Conservation (phyloP, 106 monocot species). For the Posidonia australis region DNA sequence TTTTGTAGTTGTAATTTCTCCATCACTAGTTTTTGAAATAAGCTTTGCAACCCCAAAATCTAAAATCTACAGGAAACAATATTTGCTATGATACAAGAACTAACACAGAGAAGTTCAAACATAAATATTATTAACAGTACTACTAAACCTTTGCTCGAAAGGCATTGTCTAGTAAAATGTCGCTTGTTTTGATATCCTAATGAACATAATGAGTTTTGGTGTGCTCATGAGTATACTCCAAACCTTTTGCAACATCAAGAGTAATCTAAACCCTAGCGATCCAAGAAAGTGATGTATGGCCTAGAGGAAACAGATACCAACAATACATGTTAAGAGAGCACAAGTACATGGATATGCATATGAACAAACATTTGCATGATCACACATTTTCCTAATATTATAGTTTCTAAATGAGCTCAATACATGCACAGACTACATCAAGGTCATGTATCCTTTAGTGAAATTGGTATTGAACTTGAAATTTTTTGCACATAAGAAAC, state of each 20-base stretch:
- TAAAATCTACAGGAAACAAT: conserved; percentile 48
- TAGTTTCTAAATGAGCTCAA: too few relatives aligned
- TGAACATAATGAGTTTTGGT: conserved; percentile 95
- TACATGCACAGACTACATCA: too few relatives aligned
- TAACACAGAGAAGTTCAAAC: too few relatives aligned
- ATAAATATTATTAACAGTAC: too few relatives aligned
- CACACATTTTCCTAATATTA: too few relatives aligned
- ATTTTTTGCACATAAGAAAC: too few relatives aligned
- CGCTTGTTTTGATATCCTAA: conserved; percentile 90
- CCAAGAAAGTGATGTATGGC: conserved; percentile 86
- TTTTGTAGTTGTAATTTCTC: conserved; percentile 65
- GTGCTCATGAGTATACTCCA: conserved; percentile 97
- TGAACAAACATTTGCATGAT: too few relatives aligned
- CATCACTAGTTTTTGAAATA: conserved; percentile 53
- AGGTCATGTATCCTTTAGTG: too few relatives aligned
- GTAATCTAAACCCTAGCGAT: conserved; percentile 87
- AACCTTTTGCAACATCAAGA: conserved; percentile 85
- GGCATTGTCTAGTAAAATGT: conserved; percentile 75
- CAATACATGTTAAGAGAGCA: too few relatives aligned
- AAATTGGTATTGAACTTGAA: too few relatives aligned
- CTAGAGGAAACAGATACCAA: conserved; percentile 32
- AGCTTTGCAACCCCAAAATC: conserved; percentile 97
- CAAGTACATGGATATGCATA: too few relatives aligned
- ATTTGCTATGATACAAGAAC: not conserved
- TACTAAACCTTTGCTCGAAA: too few relatives aligned